Evolutionary conservation across 2,329 filamentous ascomycete species (phyloP), one percentile per base, ranked within the genome.

Genomic region (Stenocarpella maydis): DNA sequence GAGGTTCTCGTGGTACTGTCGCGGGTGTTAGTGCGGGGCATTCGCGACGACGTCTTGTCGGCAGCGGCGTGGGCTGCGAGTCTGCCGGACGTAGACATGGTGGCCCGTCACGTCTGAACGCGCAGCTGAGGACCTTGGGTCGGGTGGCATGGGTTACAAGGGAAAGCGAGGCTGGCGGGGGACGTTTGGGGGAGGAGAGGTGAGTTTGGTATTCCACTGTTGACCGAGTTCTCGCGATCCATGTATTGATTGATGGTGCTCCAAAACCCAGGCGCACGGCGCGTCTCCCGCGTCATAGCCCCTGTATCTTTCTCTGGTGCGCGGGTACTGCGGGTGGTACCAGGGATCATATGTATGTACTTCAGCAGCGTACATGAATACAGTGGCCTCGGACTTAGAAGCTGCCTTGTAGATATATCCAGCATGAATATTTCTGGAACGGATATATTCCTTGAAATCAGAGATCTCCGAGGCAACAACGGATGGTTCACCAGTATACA

Each of bases 1-100:
- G 71, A 64, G 60, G 78, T 79, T 72, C 73, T 77, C 64, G 76
- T 78, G 70, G 80, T 79, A 72, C 74, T 78, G 73, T 74, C 77
- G 66, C 75, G 76, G 66, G 76, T 77, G 60, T 76, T 72, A 61
- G 75, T 73, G 70, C 72, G 72, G 69, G 72, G 72, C 41, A 53
- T 66, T 21, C 73, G 63, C 54, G 71, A 65, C n/a, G 72, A 66
- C 37, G 67, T 60, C 63, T 58, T 58, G 54, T 58, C 54, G 9
- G 37, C 54, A 24, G 54, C 54, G 37, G 54, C 54, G 37, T 58
- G 21, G 37, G 72, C 58, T 15, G 74, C 69, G 63, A 74, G 72
- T 75, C 74, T 76, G 69, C 70, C 69, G 69, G 69, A 43, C 54
- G 71, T 73, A 61, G 76, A 75, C 75, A 76, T 76, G 66, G 69